phyloP scores from a whole-genome alignment of 352 stramenopile genomes.

The Phytophthora sojae region DNA sequence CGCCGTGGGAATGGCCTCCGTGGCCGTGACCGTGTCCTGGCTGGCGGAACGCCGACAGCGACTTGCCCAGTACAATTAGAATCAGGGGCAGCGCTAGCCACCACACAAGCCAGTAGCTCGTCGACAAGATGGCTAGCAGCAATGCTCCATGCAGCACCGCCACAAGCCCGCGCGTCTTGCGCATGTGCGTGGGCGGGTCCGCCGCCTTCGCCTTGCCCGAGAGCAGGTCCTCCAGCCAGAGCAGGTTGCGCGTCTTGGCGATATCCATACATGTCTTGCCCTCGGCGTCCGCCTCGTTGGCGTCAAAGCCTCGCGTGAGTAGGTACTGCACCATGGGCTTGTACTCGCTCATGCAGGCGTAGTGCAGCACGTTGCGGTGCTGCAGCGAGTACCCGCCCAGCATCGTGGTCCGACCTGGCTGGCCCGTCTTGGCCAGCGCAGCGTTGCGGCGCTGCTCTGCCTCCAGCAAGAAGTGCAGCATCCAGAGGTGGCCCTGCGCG shows the following conservation, averaged over 20 bases:
- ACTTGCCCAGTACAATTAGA: conserved; percentile 57
- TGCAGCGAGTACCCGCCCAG: conserved; percentile 46
- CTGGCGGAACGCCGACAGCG: conserved; percentile 54
- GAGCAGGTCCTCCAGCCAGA: conserved; percentile 63
- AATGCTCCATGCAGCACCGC: conserved; percentile 56
- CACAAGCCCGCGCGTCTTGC: conserved; percentile 59
- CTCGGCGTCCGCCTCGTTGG: conserved; percentile 52
- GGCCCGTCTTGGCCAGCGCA: conserved; percentile 23
- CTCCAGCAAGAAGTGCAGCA: conserved; percentile 78
- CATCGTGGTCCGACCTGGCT: conserved; percentile 24
- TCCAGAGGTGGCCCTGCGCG: conserved; percentile 73
- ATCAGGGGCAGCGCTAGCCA: conserved; percentile 75
- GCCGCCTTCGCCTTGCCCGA: conserved; percentile 43
- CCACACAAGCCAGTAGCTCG: conserved; percentile 76
- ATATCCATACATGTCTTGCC: conserved; percentile 56
- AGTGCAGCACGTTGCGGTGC: conserved; percentile 61
- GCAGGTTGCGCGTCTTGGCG: conserved; percentile 41
- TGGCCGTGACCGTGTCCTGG: conserved; percentile 40
- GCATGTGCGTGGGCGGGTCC: conserved; percentile 60
- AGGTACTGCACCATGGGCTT: conserved; percentile 79
- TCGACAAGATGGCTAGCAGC: conserved; percentile 62
- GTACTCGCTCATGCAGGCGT: conserved; percentile 67
- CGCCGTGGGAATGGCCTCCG: conserved; percentile 50
- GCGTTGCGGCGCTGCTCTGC: conserved; percentile 40
- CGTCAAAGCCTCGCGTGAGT: conserved; percentile 62